phyloP scores from a whole-genome alignment of 495 filamentous ascomycete species.

The Lasiosphaeris hirsuta region DNA sequence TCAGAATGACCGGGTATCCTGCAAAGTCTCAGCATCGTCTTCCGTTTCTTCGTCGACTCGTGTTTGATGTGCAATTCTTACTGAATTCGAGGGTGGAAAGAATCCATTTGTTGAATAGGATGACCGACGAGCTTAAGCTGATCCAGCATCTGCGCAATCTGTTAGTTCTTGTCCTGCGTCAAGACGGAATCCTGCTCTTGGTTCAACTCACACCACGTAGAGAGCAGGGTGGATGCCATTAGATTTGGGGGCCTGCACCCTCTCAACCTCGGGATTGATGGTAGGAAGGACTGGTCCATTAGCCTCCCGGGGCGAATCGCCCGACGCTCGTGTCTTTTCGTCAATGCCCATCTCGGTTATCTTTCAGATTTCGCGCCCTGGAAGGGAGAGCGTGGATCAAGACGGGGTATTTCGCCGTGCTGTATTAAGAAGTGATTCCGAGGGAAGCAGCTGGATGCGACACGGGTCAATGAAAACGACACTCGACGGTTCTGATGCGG shows the following conservation, averaged over 20 bases:
- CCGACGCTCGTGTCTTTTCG: conserved; percentile 77
- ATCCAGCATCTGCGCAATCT: conserved; percentile 76
- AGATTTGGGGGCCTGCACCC: conserved; percentile 58
- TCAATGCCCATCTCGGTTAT: conserved; percentile 47
- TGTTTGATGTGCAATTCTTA: conserved; percentile 45
- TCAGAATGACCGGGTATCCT: conserved; percentile 72
- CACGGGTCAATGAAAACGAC: neutral
- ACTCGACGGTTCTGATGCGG: conserved; percentile 7
- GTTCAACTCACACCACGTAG: conserved; percentile 75
- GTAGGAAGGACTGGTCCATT: conserved; percentile 69
- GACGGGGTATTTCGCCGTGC: neutral
- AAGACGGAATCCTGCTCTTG: neutral
- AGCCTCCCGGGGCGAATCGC: conserved; percentile 59
- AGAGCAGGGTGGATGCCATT: conserved; percentile 71
- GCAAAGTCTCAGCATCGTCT: conserved; percentile 28
- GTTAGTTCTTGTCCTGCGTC: neutral
- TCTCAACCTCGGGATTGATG: conserved; percentile 68
- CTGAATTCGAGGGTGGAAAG: conserved; percentile 78
- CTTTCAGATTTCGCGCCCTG: neutral
- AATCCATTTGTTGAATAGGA: conserved; percentile 99
- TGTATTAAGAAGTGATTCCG: conserved; percentile 4
- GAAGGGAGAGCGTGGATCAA: neutral
- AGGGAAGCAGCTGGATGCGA: neutral
- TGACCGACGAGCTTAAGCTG: conserved; percentile 82
- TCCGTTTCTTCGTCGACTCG: neutral